Base-by-base conservation (phyloP, 1,284 basidiomycete genomes). In the Neonothopanus nambi region DNA sequence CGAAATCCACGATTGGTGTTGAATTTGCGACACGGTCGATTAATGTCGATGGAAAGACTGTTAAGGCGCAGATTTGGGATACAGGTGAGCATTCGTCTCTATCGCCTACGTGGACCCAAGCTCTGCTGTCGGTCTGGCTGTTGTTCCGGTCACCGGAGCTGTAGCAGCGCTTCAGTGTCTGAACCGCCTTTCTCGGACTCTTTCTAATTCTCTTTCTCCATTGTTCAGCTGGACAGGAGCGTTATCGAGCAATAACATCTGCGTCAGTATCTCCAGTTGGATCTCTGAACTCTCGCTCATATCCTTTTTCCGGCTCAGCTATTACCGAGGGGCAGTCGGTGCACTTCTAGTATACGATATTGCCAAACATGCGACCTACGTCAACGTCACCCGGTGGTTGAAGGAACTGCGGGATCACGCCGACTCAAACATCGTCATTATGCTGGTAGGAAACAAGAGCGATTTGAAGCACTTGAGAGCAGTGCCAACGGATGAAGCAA, bases 31-130 rank as follows among this genome's bases (percentile, higher is more conserved):
- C 96, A 46, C 85, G 97, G 66, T 94, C 93, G 46, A 94, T 96
- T 71, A 90, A 84, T 60, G 93, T 98, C 15, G 96, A 98, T 71
- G 85, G 87, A 41, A 99, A 99, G 86, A 97, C 90, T 5, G 84
- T 99, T 65, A 99, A 99, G 77, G 96, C 96, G 26, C 96, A 99
- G 76, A 98, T 99, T 65, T 99, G 96, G 96, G 97, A 99, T 76
- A 98, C 95, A 65, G 92, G 91, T 92, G 80, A 73, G 70, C 59
- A 28, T 49, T 49, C 24, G 8, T 28, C 7, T n/a, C 7, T 51
- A 26, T 45, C 35, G 21, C 23, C 15, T 26, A 17, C 20, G 12
- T 8, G 44, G n/a, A 15, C 15, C 2, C 24, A 38, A 40, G 11
- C 8, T 39, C 18, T n/a, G n/a, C n/a, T n/a, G n/a, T n/a, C n/a